These are phyloP conservation scores for Kwoniella europaea DNA, from an alignment of 768 basidiomycete genomes.

Conservation along the genomic window DNA sequence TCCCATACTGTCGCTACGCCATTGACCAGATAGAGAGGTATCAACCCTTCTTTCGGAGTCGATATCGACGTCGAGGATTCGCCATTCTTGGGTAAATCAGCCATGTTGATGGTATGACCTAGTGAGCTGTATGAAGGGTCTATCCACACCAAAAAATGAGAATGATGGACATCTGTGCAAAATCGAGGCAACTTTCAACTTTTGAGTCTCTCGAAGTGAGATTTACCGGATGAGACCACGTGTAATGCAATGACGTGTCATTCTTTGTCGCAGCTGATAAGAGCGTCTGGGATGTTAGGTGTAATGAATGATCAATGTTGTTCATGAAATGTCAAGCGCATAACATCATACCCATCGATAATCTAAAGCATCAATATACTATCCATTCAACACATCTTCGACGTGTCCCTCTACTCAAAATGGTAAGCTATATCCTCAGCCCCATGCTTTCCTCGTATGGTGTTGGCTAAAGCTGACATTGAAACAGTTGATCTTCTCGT, in stretches of 20 bases:
- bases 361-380: background rate
- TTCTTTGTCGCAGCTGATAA: background rate
- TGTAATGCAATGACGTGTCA: background rate
- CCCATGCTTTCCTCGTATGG: too few relatives aligned
- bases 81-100: constrained; percentile 16
- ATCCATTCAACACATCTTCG: background rate
- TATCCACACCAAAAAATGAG: too few relatives aligned
- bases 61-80: constrained; percentile 21
- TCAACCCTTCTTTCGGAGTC: constrained; percentile 40
- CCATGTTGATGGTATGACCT: constrained; percentile 8
- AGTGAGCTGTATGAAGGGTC: too few relatives aligned
- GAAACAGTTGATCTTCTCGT: constrained; percentile 54
- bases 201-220: background rate
- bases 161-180: background rate
- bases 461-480: constrained; percentile 4
- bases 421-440: constrained; percentile 26
- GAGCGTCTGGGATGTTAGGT: background rate
- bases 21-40: constrained; percentile 75
- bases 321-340: too few relatives aligned
- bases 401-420: constrained; percentile 9
- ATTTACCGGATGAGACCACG: background rate
- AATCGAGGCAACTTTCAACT: background rate
- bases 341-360: too few relatives aligned
- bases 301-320: too few relatives aligned
- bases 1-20: constrained; percentile 87